Percentiles rank a stretch among this genome's conserved stretches.
These are phyloP conservation scores for Zasmidium angulare DNA, from an alignment of 2,329 filamentous ascomycete species.

Conservation along the genomic window DNA sequence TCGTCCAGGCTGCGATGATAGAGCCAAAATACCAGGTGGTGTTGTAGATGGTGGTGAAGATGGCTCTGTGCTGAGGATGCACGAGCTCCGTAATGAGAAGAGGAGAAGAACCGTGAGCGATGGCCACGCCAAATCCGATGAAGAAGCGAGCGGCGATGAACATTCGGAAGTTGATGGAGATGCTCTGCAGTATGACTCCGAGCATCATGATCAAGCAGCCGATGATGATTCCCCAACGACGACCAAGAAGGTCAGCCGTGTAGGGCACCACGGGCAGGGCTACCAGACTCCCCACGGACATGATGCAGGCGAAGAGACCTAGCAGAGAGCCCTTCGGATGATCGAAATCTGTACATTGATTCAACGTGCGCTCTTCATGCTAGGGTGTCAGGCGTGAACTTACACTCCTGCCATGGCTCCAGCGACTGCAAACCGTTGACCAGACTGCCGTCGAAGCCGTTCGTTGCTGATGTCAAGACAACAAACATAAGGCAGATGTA, in stretches of 20 bases:
- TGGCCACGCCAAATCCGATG: constrained; percentile 42
- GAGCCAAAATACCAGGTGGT: constrained; percentile 47
- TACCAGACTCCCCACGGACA: constrained; percentile 51
- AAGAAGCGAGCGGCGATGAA: constrained; percentile 47
- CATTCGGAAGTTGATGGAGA: constrained; percentile 41
- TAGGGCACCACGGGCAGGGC: constrained; percentile 51
- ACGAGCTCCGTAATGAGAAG: constrained; percentile 44
- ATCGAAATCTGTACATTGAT: constrained; percentile 30
- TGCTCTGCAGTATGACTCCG: constrained; percentile 45
- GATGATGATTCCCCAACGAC: constrained; percentile 49
- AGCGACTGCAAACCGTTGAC: constrained; percentile 53
- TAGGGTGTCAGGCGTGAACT: constrained; percentile 15
- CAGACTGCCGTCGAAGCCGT: constrained; percentile 53
- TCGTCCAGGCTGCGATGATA: constrained; percentile 49
- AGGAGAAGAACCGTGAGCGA: constrained; percentile 37
- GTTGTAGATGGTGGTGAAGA: constrained; percentile 51
- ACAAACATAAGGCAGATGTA: constrained; percentile 37
- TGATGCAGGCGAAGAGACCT: constrained; percentile 49
- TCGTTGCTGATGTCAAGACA: constrained; percentile 40
- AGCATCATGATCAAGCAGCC: constrained; percentile 49
- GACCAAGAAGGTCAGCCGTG: constrained; percentile 49
- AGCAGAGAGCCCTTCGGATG: constrained; percentile 36
- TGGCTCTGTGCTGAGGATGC: constrained; percentile 51
- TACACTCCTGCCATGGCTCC: constrained; percentile 44
- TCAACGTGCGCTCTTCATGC: too few species aligned